Evolutionary conservation across 352 stramenopile genomes (phyloP), one percentile per base, ranked within the genome.

Genomic region (Lagenidium giganteum): DNA sequence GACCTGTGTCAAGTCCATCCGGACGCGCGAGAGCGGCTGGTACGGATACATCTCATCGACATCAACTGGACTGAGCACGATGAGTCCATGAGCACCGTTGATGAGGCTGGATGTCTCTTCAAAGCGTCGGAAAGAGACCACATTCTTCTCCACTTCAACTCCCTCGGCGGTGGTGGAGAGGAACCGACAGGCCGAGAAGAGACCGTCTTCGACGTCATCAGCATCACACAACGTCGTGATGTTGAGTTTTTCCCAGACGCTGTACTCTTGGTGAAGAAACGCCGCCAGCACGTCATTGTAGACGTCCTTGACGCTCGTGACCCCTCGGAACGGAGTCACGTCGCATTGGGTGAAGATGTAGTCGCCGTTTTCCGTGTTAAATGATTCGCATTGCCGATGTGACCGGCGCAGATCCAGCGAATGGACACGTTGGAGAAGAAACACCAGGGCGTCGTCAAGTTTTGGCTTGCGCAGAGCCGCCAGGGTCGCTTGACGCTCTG

Each of bases 321-420:
- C 32, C 4, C 44, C 57, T 11, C 53, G 30, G 32, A 82, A 51
- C 16, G 69, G 66, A n/a, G 62, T 75, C 17, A 78, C 59, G 45
- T 82, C 69, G 31, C 76, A 78, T 25, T 60, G 49, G 13, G 46
- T 11, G 8, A 6, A 14, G n/a, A 46, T 26, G 24, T 46, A 23
- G 34, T 45, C 13, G 16, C 36, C 45, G 5, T 44, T n/a, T n/a
- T n/a, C n/a, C n/a, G n/a, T n/a, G n/a, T n/a, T n/a, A n/a, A n/a
- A n/a, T 30, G 14, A 9, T n/a, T n/a, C n/a, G n/a, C n/a, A n/a
- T n/a, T n/a, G n/a, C n/a, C n/a, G n/a, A n/a, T n/a, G n/a, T n/a
- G n/a, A n/a, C n/a, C n/a, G n/a, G n/a, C n/a, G n/a, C n/a, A n/a
- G n/a, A n/a, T n/a, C n/a, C n/a, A n/a, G n/a, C n/a, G n/a, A n/a